Evolutionary conservation across 2,329 filamentous ascomycete species (phyloP).

Genomic region (Xylariaceae sp.): DNA sequence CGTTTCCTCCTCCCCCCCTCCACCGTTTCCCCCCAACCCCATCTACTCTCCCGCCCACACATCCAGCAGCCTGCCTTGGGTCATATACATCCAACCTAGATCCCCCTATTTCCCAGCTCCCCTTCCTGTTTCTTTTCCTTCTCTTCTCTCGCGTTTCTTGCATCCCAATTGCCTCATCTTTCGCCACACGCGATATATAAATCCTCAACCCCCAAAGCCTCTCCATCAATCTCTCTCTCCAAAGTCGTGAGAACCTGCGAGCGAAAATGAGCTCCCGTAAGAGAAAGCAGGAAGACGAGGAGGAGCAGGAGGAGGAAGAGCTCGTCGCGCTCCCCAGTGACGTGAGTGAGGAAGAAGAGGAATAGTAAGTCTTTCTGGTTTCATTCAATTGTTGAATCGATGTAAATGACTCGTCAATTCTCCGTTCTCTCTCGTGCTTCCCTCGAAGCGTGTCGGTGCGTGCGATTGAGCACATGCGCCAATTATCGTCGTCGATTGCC

Average conservation of each 20-base stretch:
- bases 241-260: conserved; percentile 5
- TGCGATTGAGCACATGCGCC: conserved; percentile 18
- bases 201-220: too few relatives aligned
- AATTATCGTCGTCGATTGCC: conserved; percentile 14
- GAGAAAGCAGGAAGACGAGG: conserved; percentile 33
- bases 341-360: conserved; percentile 35
- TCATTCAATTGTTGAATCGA: not conserved
- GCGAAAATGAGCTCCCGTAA: conserved; percentile 31
- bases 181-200: conserved; percentile 11
- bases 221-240: too few relatives aligned
- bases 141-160: conserved; percentile 19
- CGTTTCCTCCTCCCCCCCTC: not conserved
- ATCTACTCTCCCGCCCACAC: conserved; percentile 11
- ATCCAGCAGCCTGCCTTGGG: conserved; percentile 26
- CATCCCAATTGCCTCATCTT: conserved; percentile 20
- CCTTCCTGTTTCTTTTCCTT: conserved; percentile 18
- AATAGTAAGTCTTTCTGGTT: conserved; percentile 28
- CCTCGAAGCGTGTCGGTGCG: not conserved
- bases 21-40: too few relatives aligned
- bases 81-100: conserved; percentile 27
- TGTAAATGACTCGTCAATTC: not conserved
- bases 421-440: not conserved
- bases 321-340: conserved; percentile 35
- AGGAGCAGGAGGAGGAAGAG: conserved; percentile 33
- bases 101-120: conserved; percentile 20